phyloP scores from a whole-genome alignment of 2,329 filamentous ascomycete genomes.

The Sarocladium brachiariae region DNA sequence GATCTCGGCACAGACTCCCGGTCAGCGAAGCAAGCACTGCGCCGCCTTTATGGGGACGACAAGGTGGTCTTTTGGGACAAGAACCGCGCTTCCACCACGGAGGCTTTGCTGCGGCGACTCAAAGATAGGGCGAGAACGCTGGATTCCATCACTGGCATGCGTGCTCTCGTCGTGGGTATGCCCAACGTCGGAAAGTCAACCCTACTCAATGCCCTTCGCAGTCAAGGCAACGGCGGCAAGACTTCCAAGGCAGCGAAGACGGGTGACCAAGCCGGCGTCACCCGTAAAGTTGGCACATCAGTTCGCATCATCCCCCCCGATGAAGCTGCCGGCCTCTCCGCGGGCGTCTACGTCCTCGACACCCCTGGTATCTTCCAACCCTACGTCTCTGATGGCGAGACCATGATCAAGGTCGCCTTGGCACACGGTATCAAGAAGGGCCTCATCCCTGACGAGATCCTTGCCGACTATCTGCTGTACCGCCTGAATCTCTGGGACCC shows the following conservation, averaged over 20 bases:
- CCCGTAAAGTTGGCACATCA: constrained; percentile 72
- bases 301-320: constrained; percentile 61
- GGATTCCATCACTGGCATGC: constrained; percentile 68
- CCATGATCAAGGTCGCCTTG: constrained; percentile 92
- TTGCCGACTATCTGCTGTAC: constrained; percentile 88
- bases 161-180: constrained; percentile 90
- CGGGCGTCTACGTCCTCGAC: constrained; percentile 78
- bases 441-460: constrained; percentile 66
- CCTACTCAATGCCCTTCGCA: constrained; percentile 79
- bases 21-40: constrained; percentile 21
- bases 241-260: constrained; percentile 66
- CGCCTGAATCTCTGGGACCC: constrained; percentile 67
- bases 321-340: constrained; percentile 37
- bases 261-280: constrained; percentile 83
- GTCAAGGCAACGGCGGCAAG: constrained; percentile 46
- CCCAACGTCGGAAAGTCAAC: constrained; percentile 96
- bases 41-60: constrained; percentile 25
- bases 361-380: constrained; percentile 95
- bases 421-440: constrained; percentile 88
- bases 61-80: constrained; percentile 39
- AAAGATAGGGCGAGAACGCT: constrained; percentile 23
- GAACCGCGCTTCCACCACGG: constrained; percentile 25
- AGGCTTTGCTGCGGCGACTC: constrained; percentile 31
- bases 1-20: constrained; percentile 55
- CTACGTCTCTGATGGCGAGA: constrained; percentile 75